Percentiles rank a stretch among this genome's conserved stretches.
phyloP scores from a whole-genome alignment of 306 rosid genomes.

The Psophocarpus tetragonolobus region DNA sequence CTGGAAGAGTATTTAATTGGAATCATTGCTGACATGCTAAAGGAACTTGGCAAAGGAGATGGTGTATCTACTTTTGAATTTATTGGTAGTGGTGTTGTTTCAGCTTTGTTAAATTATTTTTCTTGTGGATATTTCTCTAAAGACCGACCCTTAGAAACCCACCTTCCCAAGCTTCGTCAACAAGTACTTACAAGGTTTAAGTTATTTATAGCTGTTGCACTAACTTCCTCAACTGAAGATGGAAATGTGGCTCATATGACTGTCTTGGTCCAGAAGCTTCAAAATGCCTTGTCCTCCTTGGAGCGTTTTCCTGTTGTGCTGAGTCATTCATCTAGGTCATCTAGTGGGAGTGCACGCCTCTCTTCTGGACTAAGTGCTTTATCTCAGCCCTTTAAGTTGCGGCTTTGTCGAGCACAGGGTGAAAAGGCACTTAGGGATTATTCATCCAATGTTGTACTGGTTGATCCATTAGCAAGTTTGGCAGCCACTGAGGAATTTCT shows the following conservation, averaged over 20 bases:
- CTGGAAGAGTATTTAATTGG: conserved; percentile 69
- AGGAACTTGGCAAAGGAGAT: conserved; percentile 92
- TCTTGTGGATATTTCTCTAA: conserved; percentile 89
- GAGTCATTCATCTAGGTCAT: conserved; percentile 93
- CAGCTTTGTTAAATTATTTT: conserved; percentile 82
- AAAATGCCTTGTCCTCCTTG: conserved; percentile 93
- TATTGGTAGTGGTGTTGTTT: conserved; percentile 94
- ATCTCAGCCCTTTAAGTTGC: conserved; percentile 92
- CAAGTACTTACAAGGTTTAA: conserved; percentile 84
- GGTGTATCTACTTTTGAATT: conserved; percentile 99
- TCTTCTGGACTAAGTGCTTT: conserved; percentile 93
- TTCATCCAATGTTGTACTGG: conserved; percentile 88
- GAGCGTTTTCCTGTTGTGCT: conserved; percentile 97
- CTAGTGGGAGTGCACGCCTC: conserved; percentile 88
- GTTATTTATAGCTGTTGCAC: conserved; percentile 84
- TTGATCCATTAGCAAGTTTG: conserved; percentile 93
- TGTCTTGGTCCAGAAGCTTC: conserved; percentile 92
- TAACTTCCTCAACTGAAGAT: conserved; percentile 54
- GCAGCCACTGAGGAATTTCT: conserved; percentile 98
- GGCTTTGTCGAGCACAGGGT: conserved; percentile 94
- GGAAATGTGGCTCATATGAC: conserved; percentile 65
- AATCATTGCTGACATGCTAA: conserved; percentile 81
- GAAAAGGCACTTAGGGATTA: conserved; percentile 89
- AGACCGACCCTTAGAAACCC: conserved; percentile 69
- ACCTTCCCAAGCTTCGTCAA: conserved; percentile 80